Evolutionary conservation across 495 filamentous ascomycete species (phyloP).

Genomic region (Penicillium antarcticum): DNA sequence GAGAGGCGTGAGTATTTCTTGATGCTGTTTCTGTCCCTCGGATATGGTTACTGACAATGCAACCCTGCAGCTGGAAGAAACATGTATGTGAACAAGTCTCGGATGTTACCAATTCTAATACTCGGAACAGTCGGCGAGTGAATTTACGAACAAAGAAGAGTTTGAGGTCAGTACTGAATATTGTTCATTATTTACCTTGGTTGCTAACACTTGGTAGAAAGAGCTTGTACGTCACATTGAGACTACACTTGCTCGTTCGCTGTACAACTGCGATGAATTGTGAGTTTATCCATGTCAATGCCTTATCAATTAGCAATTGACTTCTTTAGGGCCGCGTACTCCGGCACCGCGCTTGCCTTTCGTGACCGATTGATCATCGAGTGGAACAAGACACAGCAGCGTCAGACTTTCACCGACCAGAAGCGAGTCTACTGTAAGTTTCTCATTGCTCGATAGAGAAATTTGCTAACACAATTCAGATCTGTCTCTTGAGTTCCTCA

Average conservation of each 20-base stretch:
- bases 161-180: conserved; percentile 50
- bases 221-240: conserved; percentile 93
- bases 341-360: conserved; percentile 85
- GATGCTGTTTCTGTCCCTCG: background rate
- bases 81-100: conserved; percentile 45
- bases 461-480: conserved; percentile 40
- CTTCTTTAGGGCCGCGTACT: conserved; percentile 72
- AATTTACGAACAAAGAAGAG: conserved; percentile 73
- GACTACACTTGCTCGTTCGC: conserved; percentile 89
- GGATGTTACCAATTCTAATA: background rate
- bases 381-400: conserved; percentile 97
- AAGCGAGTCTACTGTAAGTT: conserved; percentile 85
- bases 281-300: too few relatives aligned
- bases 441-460: background rate
- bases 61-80: conserved; percentile 67
- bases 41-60: conserved; percentile 12
- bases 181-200: conserved; percentile 2
- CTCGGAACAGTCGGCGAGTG: conserved; percentile 50
- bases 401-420: conserved; percentile 82
- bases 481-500: conserved; percentile 92
- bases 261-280: conserved; percentile 97
- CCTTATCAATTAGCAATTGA: background rate
- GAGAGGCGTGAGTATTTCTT: conserved; percentile 62
- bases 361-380: conserved; percentile 89
- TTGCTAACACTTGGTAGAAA: conserved; percentile 39